Percentiles rank a stretch among this genome's conserved stretches.
These are phyloP conservation scores for Myochromella boudieri DNA, from an alignment of 768 basidiomycete species.

Conservation along the genomic window DNA sequence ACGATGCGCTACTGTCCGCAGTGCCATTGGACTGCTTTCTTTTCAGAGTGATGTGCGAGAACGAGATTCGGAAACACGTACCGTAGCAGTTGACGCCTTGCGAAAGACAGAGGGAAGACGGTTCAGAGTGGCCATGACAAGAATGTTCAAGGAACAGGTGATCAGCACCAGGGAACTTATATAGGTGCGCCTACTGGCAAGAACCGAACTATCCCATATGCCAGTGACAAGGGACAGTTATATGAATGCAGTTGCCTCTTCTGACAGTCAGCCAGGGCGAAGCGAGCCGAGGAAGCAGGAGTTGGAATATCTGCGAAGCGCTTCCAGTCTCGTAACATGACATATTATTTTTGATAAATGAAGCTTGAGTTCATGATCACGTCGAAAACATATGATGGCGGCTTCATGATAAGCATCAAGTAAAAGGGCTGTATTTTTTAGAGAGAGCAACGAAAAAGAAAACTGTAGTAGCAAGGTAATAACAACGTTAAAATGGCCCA, in stretches of 20 bases:
- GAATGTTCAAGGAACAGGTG: neutral
- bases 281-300: conserved; percentile 12
- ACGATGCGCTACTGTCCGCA: conserved; percentile 4
- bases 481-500: too few relatives aligned
- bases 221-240: conserved; percentile 1
- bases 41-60: too few relatives aligned
- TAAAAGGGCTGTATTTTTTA: too few relatives aligned
- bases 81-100: conserved; percentile 13
- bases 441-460: too few relatives aligned
- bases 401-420: neutral
- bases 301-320: neutral
- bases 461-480: too few relatives aligned
- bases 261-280: neutral
- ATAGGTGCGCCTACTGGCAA: neutral
- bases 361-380: neutral
- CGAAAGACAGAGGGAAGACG: conserved; percentile 22
- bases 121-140: conserved; percentile 17
- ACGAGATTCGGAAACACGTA: too few relatives aligned
- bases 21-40: conserved; percentile 17
- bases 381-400: neutral
- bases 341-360: conserved; percentile 4
- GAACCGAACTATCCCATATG: neutral
- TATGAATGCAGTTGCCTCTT: too few relatives aligned
- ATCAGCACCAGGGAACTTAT: neutral
- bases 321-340: neutral